These are phyloP conservation scores for Parathielavia hyrcaniae DNA, from an alignment of 495 filamentous ascomycete genomes.

Conservation along the genomic window DNA sequence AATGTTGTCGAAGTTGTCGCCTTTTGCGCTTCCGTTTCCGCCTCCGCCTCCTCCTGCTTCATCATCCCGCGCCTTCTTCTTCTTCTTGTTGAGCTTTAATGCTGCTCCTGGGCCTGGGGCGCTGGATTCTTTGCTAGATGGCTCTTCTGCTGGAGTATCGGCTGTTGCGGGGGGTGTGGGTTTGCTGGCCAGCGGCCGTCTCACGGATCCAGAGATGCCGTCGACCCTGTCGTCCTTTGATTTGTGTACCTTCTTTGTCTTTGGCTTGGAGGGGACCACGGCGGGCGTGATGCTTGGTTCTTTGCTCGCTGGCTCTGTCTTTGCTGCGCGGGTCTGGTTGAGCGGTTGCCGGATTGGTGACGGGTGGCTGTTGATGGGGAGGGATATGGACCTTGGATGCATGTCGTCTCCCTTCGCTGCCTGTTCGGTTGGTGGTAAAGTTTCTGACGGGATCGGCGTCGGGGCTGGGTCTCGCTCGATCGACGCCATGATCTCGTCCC, in stretches of 20 bases:
- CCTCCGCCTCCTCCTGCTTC: neutral
- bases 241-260: neutral
- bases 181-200: no score
- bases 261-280: slow-evolving; percentile 5
- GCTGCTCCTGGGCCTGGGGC: no score
- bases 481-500: slow-evolving; percentile 8
- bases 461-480: slow-evolving; percentile 9
- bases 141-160: neutral
- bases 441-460: slow-evolving; percentile 4
- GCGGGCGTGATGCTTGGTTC: slow-evolving; percentile 1
- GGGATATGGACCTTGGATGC: slow-evolving; percentile 2
- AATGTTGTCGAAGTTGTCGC: slow-evolving; percentile 36
- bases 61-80: neutral
- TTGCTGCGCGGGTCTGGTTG: neutral
- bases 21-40: no score
- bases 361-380: slow-evolving; percentile 3
- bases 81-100: neutral
- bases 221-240: slow-evolving; percentile 34
- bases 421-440: neutral
- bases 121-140: no score
- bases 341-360: neutral
- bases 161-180: neutral
- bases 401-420: neutral
- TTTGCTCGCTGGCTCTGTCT: slow-evolving; percentile 1
- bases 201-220: slow-evolving; percentile 23